A percentile compares a stretch with the other conserved stretches of the same genome.
Evolutionary conservation across 495 filamentous ascomycete genomes (phyloP).

Genomic region (Podospora sp.): DNA sequence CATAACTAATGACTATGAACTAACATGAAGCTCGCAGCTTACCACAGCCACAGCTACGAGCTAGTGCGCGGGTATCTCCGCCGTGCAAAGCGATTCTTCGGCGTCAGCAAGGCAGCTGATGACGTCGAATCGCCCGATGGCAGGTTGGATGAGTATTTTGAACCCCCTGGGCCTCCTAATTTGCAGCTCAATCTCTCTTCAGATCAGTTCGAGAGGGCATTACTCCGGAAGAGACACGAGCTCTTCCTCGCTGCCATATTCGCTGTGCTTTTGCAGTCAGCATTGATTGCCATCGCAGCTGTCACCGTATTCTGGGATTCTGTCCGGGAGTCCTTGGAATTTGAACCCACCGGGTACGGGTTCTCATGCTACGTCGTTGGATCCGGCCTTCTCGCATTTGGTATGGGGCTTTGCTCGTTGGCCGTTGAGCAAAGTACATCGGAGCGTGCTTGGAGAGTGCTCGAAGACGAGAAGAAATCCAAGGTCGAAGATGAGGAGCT

Average conservation of each 20-base stretch:
- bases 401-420: slow-evolving; percentile 3
- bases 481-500: neutral
- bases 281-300: neutral
- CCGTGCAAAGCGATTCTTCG: neutral
- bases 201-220: slow-evolving; percentile 2
- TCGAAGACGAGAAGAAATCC: neutral
- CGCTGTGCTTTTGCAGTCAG: neutral
- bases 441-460: slow-evolving; percentile 7
- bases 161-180: neutral
- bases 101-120: neutral
- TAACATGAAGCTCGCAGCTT: neutral
- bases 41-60: slow-evolving; percentile 8
- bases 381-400: neutral
- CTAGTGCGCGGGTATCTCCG: neutral
- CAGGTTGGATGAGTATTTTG: neutral
- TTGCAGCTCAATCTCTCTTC: slow-evolving; percentile 8
- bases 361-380: neutral
- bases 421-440: slow-evolving; percentile 1
- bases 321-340: neutral
- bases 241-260: neutral
- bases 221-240: neutral
- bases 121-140: slow-evolving; percentile 5
- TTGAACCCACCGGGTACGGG: neutral
- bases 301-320: neutral
- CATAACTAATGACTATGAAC: neutral